Percentiles rank a stretch among this genome's conserved stretches.
These are phyloP conservation scores for Podospora tetraspora DNA, from an alignment of 495 filamentous ascomycete genomes.

Conservation along the genomic window DNA sequence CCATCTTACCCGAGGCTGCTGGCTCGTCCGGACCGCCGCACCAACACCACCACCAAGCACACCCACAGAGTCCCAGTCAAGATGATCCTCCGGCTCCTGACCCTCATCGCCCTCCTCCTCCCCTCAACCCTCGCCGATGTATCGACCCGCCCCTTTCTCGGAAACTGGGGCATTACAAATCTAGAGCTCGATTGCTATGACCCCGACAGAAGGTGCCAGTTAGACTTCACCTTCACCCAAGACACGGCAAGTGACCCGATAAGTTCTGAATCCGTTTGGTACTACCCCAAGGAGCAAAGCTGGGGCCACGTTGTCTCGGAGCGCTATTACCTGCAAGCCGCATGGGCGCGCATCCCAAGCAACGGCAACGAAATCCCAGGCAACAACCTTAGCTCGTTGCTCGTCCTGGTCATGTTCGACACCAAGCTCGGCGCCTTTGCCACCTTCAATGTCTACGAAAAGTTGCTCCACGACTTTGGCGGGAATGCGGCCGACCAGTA, in stretches of 20 bases:
- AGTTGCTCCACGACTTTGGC: neutral
- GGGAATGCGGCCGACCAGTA: neutral
- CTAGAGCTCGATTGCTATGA: neutral
- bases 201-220: neutral
- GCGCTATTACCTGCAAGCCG: neutral
- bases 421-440: neutral
- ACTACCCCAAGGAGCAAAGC: neutral
- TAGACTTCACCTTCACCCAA: neutral
- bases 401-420: neutral
- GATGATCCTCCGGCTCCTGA: neutral
- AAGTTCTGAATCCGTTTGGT: neutral
- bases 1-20: neutral
- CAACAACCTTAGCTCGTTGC: neutral
- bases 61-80: neutral
- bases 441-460: neutral
- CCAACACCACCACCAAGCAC: neutral
- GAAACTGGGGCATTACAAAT: neutral
- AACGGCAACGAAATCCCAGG: no score
- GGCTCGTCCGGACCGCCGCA: neutral
- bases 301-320: neutral
- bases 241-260: neutral
- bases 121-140: neutral
- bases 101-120: neutral
- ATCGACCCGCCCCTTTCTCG: neutral
- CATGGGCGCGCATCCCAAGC: neutral